These are phyloP conservation scores for Hortiboletus campestris DNA, from an alignment of 768 basidiomycete genomes.

Conservation along the genomic window DNA sequence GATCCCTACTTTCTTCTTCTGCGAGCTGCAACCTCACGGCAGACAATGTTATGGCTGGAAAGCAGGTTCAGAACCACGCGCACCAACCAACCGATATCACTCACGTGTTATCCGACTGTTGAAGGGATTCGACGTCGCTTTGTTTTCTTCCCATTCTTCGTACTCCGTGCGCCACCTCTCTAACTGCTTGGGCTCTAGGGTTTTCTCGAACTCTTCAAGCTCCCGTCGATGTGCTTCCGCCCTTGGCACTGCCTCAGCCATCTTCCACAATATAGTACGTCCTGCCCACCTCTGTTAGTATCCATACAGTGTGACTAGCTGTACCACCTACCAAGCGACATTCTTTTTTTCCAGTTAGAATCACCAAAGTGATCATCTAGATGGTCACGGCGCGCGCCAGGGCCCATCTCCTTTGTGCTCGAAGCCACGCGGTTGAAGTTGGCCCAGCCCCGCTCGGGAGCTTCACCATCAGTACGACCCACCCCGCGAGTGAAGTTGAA, in stretches of 20 bases:
- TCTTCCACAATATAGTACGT: neutral
- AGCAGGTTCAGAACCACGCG: no score
- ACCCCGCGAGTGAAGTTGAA: no score
- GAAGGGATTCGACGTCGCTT: neutral
- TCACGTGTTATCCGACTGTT: neutral
- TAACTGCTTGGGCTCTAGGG: neutral
- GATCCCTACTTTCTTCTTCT: neutral
- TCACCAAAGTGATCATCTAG: no score
- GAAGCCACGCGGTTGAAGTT: no score
- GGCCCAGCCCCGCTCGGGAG: no score
- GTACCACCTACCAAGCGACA: neutral
- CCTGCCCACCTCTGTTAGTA: no score
- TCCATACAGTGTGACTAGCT: no score
- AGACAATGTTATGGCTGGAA: neutral
- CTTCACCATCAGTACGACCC: no score
- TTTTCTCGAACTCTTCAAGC: neutral
- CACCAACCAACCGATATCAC: no score
- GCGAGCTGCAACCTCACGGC: neutral
- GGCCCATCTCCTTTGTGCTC: no score
- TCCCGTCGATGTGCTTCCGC: neutral
- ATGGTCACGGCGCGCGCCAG: no score
- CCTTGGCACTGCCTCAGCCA: neutral
- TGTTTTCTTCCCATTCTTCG: neutral
- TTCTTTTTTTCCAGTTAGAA: neutral
- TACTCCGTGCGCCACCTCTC: neutral